Conservation (phyloP, 2,329 filamentous ascomycete genomes). For the Coniochaeta sp. region DNA sequence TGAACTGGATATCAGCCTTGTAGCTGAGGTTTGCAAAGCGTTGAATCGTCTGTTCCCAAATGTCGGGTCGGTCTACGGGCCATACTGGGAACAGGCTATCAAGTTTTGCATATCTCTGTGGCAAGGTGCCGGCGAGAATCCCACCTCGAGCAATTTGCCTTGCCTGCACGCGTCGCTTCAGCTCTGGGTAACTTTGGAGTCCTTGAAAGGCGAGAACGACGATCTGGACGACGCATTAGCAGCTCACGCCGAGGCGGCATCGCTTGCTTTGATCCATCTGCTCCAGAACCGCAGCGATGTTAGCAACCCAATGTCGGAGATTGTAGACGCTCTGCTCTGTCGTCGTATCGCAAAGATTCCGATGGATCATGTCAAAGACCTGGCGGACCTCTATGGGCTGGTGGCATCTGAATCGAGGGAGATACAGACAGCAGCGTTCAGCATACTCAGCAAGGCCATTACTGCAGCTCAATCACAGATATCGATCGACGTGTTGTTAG, state of each 20-base stretch:
- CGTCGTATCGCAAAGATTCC: conserved; percentile 61
- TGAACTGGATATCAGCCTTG: conserved; percentile 33
- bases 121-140: conserved; percentile 35
- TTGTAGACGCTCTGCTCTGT: conserved; percentile 68
- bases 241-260: conserved; percentile 47
- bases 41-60: conserved; percentile 59
- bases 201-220: conserved; percentile 69
- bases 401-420: conserved; percentile 67
- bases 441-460: conserved; percentile 71
- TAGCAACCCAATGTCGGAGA: conserved; percentile 58
- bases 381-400: conserved; percentile 65
- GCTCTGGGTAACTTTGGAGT: conserved; percentile 56
- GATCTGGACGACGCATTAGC: conserved; percentile 72
- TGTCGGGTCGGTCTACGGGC: conserved; percentile 77
- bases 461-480: conserved; percentile 72
- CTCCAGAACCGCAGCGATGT: conserved; percentile 44
- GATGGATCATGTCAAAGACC: conserved; percentile 51
- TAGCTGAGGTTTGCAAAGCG: conserved; percentile 45
- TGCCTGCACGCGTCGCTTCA: conserved; percentile 66
- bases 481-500: conserved; percentile 67
- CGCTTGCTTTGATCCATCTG: conserved; percentile 51
- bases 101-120: conserved; percentile 52
- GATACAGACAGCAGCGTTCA: conserved; percentile 75
- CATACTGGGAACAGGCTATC: conserved; percentile 69
- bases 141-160: conserved; percentile 44